Evolutionary conservation across 257 asterid species (phyloP).

Genomic region (Salvia miltiorrhiza): DNA sequence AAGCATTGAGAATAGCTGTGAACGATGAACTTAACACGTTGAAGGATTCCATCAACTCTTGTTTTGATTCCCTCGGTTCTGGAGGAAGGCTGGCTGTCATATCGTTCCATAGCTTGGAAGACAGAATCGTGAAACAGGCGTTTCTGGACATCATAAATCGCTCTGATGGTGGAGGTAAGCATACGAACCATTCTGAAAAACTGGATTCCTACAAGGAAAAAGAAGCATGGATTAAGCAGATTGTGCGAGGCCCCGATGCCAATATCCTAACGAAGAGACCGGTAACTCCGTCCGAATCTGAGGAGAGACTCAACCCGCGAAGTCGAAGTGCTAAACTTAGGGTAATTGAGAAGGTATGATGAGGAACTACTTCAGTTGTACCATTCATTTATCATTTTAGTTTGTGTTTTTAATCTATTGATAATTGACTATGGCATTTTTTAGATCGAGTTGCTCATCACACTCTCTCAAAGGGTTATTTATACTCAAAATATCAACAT

Average conservation of each 20-base stretch:
- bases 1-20: constrained; percentile 91
- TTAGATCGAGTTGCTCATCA: no score
- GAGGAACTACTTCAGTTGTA: background rate
- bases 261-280: constrained; percentile 86
- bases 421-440: no score
- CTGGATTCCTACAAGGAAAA: constrained; percentile 23
- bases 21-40: constrained; percentile 85
- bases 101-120: constrained; percentile 95
- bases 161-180: constrained; percentile 26
- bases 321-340: constrained; percentile 93
- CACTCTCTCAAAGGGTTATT: no score
- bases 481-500: no score
- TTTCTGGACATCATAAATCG: constrained; percentile 59
- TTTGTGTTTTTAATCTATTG: no score
- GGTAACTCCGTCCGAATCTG: constrained; percentile 78
- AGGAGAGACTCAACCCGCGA: constrained; percentile 76
- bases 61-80: constrained; percentile 59
- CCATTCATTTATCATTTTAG: background rate
- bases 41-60: constrained; percentile 57
- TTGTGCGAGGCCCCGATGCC: constrained; percentile 50
- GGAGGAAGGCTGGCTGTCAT: constrained; percentile 96
- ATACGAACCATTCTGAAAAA: constrained; percentile 4
- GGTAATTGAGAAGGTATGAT: constrained; percentile 76
- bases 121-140: constrained; percentile 88
- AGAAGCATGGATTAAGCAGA: constrained; percentile 79